A percentile compares a stretch with the other conserved stretches of the same genome.
Conservation (phyloP, 2,329 filamentous ascomycete genomes). For the Colletotrichum sp. region DNA sequence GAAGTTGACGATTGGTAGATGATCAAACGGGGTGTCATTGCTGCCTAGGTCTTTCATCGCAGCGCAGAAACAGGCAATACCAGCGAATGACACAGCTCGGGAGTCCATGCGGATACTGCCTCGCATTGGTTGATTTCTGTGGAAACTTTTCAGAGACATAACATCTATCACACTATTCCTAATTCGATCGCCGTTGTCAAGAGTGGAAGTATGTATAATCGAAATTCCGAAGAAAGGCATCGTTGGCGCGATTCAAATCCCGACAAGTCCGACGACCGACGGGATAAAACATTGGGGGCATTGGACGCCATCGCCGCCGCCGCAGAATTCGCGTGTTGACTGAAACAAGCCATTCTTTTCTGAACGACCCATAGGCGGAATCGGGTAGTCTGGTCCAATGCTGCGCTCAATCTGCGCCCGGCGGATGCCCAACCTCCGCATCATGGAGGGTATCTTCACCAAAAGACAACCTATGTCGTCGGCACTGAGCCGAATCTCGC, state of each 20-base stretch:
- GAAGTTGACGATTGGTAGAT: slow-evolving; percentile 65
- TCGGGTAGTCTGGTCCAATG: not conserved
- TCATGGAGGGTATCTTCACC: not conserved
- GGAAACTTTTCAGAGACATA: not conserved
- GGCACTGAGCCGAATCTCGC: not conserved
- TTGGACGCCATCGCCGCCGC: not conserved
- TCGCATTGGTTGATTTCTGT: not conserved
- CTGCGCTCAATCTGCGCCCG: not conserved
- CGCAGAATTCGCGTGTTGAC: not conserved
- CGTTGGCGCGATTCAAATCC: not conserved
- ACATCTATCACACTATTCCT: not conserved
- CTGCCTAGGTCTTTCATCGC: not conserved
- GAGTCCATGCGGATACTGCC: not conserved
- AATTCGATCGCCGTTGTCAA: not conserved
- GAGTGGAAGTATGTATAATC: not conserved
- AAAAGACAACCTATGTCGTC: not conserved
- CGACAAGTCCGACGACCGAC: not conserved
- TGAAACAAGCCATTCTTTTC: not conserved
- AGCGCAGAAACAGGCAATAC: not conserved
- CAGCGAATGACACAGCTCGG: not conserved
- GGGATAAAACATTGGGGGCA: not conserved
- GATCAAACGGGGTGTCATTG: not conserved
- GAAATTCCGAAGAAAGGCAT: not conserved
- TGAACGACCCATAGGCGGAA: not conserved
- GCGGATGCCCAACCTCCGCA: not conserved